Conservation (phyloP, 208 protist genomes). For the Trypanosoma lewisi region DNA sequence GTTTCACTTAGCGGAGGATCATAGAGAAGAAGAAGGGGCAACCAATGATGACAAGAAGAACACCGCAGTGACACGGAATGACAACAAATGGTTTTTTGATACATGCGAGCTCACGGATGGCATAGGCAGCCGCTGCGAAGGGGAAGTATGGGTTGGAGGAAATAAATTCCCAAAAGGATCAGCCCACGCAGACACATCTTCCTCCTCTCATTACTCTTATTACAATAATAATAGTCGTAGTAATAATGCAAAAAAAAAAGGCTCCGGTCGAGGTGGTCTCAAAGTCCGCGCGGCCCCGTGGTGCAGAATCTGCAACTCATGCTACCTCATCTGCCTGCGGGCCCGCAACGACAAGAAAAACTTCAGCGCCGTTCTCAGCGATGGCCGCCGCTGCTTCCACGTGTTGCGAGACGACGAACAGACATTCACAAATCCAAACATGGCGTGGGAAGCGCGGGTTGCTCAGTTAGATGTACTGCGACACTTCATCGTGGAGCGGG, state of each 20-base stretch:
- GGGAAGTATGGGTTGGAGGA: too few species aligned
- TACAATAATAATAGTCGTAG: background rate
- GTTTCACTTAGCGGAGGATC: background rate
- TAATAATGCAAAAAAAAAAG: background rate
- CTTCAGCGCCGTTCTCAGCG: conserved; percentile 51
- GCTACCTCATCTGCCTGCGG: conserved; percentile 58
- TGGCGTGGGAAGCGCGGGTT: conserved; percentile 42
- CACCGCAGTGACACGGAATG: too few species aligned
- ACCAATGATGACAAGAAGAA: background rate
- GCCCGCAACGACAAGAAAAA: conserved; percentile 39
- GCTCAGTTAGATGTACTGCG: conserved; percentile 48
- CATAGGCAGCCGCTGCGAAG: background rate
- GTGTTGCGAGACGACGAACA: conserved; percentile 51
- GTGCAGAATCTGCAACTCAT: conserved; percentile 51
- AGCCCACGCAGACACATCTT: background rate
- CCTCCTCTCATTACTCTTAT: background rate
- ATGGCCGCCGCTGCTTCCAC: conserved; percentile 60
- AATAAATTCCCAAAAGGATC: too few species aligned
- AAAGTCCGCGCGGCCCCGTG: conserved; percentile 19
- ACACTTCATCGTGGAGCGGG: conserved; percentile 45
- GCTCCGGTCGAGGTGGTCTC: conserved; percentile 13
- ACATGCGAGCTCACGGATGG: conserved; percentile 11
- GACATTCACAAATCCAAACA: conserved; percentile 36
- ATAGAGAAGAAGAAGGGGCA: background rate
- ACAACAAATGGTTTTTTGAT: conserved; percentile 18